Evolutionary conservation across 1,284 basidiomycete species (phyloP), one percentile per base, ranked within the genome.

Genomic region (Inonotus obliquus): DNA sequence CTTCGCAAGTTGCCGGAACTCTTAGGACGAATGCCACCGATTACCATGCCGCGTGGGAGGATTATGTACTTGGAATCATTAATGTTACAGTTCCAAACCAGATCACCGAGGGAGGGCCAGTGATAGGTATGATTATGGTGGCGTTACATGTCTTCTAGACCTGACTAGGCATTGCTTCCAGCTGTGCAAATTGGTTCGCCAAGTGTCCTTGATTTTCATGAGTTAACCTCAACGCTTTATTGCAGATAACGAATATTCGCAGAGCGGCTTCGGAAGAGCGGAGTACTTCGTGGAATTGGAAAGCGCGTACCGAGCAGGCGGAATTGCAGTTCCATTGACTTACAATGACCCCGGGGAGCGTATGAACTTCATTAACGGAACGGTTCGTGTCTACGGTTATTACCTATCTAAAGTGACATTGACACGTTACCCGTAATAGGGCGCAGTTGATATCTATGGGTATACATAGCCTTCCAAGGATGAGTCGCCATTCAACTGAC

Each of bases 231-330:
- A 48, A 45, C 29, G 9, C 25, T 41, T 29, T 48, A 23, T 47
- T 47, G 57, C 69, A 84, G 91, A 93, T 68, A 94, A 93, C 60
- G 92, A 93, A 71, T 92, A 86, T 68, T 77, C 78, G 3, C 86
- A 89, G 66, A 69, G 63, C 25, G 71, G 77, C 47, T 58, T 69
- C 5, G 67, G 74, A 2, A 77, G 79, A 53, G 85, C 81, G 0
- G 81, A 83, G 64, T 91, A 91, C 69, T 91, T 91, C 63, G 79
- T 72, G 1, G 79, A 89, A 55, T 76, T 92, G 1, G 80, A 87
- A 69, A 73, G 71, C 5, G 79, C 76, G 13, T 89, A 85, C 68
- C 78, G 75, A 41, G 69, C 76, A 25, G 81, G 81, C 2, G 75
- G 76, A 10, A 83, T 92, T 39, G 85, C 84, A 19, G 81, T 91